A percentile compares a stretch with the other conserved stretches of the same genome.
These are phyloP conservation scores for Discostella pseudostelligera DNA, from an alignment of 108 stramenopile species.

Conservation along the genomic window DNA sequence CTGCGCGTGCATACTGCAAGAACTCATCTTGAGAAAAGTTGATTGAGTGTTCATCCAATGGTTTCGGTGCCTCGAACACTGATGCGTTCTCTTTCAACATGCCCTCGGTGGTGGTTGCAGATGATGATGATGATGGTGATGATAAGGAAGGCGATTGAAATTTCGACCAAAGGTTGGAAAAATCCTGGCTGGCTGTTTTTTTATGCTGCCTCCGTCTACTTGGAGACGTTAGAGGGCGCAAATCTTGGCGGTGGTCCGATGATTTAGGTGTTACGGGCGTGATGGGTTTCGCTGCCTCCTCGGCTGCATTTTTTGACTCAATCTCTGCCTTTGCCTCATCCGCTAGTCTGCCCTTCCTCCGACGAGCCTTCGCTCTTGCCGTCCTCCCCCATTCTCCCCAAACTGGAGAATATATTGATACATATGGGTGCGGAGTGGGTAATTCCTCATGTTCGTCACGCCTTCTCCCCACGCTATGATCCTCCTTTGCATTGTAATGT, in stretches of 20 bases:
- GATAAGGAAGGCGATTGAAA: background rate
- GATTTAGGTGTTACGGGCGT: background rate
- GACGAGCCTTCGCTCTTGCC: constrained; percentile 29
- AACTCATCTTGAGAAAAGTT: constrained; percentile 57
- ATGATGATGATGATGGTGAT: background rate
- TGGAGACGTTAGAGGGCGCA: background rate
- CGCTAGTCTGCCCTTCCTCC: constrained; percentile 29
- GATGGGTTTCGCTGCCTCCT: background rate
- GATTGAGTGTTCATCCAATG: background rate
- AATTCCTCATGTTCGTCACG: constrained; percentile 21
- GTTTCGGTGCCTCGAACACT: background rate
- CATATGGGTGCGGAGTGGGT: constrained; percentile 40
- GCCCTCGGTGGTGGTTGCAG: background rate
- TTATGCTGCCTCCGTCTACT: constrained; percentile 6
- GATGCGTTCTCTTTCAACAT: background rate
- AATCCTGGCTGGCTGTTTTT: constrained; percentile 3
- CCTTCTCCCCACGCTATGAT: background rate
- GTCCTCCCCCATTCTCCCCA: constrained; percentile 50
- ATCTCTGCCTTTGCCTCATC: background rate
- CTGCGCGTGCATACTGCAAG: constrained; percentile 58
- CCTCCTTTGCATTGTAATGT: background rate
- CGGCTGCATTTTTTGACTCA: background rate
- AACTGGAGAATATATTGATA: constrained; percentile 61
- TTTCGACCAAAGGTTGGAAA: background rate
- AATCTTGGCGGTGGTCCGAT: background rate